Percentiles rank a stretch among this genome's conserved stretches.
These are phyloP conservation scores for Huntiella moniliformis DNA, from an alignment of 2,329 filamentous ascomycete species.

Conservation along the genomic window DNA sequence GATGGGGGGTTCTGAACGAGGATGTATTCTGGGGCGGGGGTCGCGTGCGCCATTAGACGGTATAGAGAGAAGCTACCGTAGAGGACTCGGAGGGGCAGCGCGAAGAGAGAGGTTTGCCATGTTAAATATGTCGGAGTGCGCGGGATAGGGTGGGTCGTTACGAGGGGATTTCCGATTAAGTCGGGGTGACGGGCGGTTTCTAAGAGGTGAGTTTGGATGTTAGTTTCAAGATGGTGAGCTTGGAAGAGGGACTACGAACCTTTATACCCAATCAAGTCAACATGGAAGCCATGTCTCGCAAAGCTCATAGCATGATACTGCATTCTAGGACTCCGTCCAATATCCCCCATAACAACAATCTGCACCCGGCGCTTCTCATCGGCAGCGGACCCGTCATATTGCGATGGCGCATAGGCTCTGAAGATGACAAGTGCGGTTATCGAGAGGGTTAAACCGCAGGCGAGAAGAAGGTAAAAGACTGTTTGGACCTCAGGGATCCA, in stretches of 20 bases:
- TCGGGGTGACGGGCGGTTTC: slow-evolving; percentile 72
- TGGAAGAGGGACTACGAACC: slow-evolving; percentile 28
- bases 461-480: slow-evolving; percentile 8
- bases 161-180: slow-evolving; percentile 46
- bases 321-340: slow-evolving; percentile 92
- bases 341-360: slow-evolving; percentile 82
- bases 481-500: slow-evolving; percentile 11
- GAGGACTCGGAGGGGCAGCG: slow-evolving; percentile 11
- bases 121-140: slow-evolving; percentile 48
- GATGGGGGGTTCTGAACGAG: slow-evolving; percentile 90
- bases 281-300: slow-evolving; percentile 58
- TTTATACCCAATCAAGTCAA: slow-evolving; percentile 75
- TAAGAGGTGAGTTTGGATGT: slow-evolving; percentile 14
- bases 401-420: slow-evolving; percentile 18
- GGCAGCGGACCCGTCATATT: slow-evolving; percentile 19
- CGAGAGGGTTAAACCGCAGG: slow-evolving; percentile 2
- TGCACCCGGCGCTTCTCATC: slow-evolving; percentile 37
- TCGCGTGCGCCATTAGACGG: slow-evolving; percentile 51
- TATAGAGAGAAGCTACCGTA: slow-evolving; percentile 43
- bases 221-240: neutral
- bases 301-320: slow-evolving; percentile 94
- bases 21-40: slow-evolving; percentile 63
- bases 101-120: slow-evolving; percentile 19
- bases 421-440: slow-evolving; percentile 11
- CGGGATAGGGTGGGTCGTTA: slow-evolving; percentile 52